Base-by-base conservation (phyloP, 768 basidiomycete genomes). In the Agrocybe chaxingu region DNA sequence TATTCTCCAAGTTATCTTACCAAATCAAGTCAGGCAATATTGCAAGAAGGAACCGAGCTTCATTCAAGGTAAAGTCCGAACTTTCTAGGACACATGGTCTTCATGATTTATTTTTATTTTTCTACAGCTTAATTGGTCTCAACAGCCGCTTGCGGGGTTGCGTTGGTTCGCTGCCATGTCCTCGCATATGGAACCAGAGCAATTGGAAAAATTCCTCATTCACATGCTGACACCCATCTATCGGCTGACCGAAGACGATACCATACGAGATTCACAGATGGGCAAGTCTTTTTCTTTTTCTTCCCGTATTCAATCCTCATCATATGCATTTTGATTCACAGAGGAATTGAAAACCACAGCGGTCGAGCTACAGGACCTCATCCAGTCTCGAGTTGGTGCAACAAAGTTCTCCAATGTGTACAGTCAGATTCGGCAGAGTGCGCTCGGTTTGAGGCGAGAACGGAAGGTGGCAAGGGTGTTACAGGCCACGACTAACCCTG, bases 91-190 rank as follows among this genome's bases (percentile, higher is more conserved):
- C 48, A 13, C 42, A 47, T 47, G 19, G 7, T 47, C 30, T 34
- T 40, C 24, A 32, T 50, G n/a, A 43, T 55, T 3, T 33, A 43
- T 18, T 60, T 42, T 56, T 42, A 42, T 29, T 35, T 16, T 32
- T 16, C 11, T 43, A 11, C 61, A 97, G 92, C 69, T 74, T 0
- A 87, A 86, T 61, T 98, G 96, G 93, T 74, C 82, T 3, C 80
- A 87, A 29, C 89, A 92, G 51, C 89, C 93, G 0, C 67, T 87
- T 1, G 81, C 92, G 0, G 80, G 87, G 37, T 66, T 99, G 40
- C 85, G 90, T 11, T 97, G 93, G 87, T 97, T 98, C 59, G 97
- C 94, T 0, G 95, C 93, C 0, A 92, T 97, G 84, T 70, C 82
- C 2, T 82, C 87, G 2, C 69, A 80, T 59, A 82, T 98, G 76